Evolutionary conservation across 371 early-diverging fungal genomes (phyloP).

Genomic region (Circinella minor): DNA sequence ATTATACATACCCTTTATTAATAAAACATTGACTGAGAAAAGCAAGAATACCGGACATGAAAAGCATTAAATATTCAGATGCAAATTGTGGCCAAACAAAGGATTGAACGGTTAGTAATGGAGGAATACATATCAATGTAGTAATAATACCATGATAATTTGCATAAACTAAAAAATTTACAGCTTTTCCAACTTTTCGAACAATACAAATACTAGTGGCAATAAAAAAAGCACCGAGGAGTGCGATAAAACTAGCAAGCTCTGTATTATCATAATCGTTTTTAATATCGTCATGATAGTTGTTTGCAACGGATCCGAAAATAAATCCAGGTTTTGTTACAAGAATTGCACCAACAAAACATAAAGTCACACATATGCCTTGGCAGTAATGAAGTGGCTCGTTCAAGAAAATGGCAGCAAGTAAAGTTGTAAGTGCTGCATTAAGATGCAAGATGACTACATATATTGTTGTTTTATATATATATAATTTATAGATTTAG

Average conservation of each 20-base stretch:
- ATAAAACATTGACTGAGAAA: slow-evolving; percentile 72
- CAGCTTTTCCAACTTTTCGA: slow-evolving; percentile 66
- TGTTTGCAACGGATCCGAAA: slow-evolving; percentile 26
- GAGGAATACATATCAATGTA: slow-evolving; percentile 40
- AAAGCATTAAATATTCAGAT: slow-evolving; percentile 36
- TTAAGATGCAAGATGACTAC: slow-evolving; percentile 73
- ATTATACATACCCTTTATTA: not conserved
- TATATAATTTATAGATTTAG: too few species aligned
- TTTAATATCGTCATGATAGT: too few species aligned
- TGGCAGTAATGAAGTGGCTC: slow-evolving; percentile 67
- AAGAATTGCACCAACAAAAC: slow-evolving; percentile 67
- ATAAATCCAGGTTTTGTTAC: slow-evolving; percentile 68
- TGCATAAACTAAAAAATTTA: slow-evolving; percentile 74
- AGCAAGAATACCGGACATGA: slow-evolving; percentile 61
- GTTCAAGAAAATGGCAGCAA: slow-evolving; percentile 61
- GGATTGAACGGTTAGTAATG: slow-evolving; percentile 33
- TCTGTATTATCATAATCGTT: slow-evolving; percentile 16
- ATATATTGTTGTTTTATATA: too few species aligned
- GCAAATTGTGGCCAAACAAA: slow-evolving; percentile 26
- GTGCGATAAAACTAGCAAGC: slow-evolving; percentile 46
- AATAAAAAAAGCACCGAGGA: slow-evolving; percentile 61
- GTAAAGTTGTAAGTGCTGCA: slow-evolving; percentile 74
- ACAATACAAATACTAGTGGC: slow-evolving; percentile 43
- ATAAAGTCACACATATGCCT: slow-evolving; percentile 49
- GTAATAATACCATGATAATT: slow-evolving; percentile 76